Evolutionary conservation across 805 yeast species (phyloP).

Genomic region (Blastobotrys peoriensis): DNA sequence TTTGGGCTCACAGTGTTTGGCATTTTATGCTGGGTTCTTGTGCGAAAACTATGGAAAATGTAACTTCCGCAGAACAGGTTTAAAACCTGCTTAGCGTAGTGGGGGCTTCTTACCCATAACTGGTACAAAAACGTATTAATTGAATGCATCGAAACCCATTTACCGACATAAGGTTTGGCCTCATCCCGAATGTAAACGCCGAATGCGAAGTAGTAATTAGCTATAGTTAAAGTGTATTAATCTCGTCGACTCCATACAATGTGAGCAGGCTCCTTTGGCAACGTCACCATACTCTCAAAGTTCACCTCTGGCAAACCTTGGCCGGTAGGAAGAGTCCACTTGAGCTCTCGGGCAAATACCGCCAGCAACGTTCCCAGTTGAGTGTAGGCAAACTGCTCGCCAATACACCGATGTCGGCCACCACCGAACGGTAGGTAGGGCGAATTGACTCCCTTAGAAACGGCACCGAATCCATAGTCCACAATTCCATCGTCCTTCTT

Average conservation of each 20-base stretch:
- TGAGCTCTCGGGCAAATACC: conserved; percentile 65
- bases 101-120: too few relatives aligned
- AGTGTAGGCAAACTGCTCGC: conserved; percentile 94
- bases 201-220: too few relatives aligned
- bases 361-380: conserved; percentile 84
- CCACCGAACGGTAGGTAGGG: conserved; percentile 98
- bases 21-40: conserved; percentile 19
- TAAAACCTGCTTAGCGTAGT: too few relatives aligned
- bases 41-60: conserved; percentile 14
- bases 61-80: not conserved
- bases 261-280: conserved; percentile 64
- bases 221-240: too few relatives aligned
- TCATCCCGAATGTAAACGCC: too few relatives aligned
- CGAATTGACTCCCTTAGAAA: conserved; percentile 91
- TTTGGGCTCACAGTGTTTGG: conserved; percentile 28
- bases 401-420: conserved; percentile 98
- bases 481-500: conserved; percentile 37
- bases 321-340: conserved; percentile 64
- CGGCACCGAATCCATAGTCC: conserved; percentile 96
- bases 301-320: conserved; percentile 48
- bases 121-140: too few relatives aligned
- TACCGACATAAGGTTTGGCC: too few relatives aligned
- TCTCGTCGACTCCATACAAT: conserved; percentile 25
- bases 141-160: too few relatives aligned
- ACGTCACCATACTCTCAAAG: conserved; percentile 86